Base-by-base conservation (phyloP, 2,329 filamentous ascomycete genomes). In the Aspergillus costaricaensis region DNA sequence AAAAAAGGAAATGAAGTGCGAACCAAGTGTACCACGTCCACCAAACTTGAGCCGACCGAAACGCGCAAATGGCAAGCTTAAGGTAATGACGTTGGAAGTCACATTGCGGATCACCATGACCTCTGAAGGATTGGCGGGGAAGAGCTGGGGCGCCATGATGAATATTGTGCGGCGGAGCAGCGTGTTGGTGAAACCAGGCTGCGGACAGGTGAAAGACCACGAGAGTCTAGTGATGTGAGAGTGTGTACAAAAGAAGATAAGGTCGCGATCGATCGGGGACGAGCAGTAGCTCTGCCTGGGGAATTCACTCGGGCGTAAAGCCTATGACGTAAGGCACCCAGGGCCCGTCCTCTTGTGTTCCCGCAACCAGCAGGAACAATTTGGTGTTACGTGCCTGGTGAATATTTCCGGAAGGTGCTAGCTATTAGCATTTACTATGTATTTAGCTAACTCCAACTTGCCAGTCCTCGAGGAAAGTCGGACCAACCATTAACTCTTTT, bases 101-200 rank as follows among this genome's bases (percentile, higher is more conserved):
- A 98, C 79, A 68, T 92, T 85, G 65, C 94, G 91, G 71, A 96
- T 94, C 62, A 96, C 91, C 89, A 96, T 96, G 65, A 95, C 88
- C 71, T 91, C 86, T 17, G 87, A 85, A 12, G 93, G 92, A 69
- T 94, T 88, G 15, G 79, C 70, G 4, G 89, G 89, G 59, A 91
- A 83, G 58, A 91, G 84, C 70, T 87, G 67, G 23, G 70, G 68
- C 54, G 72, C 68, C 64, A 66, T 72, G 55, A 27, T 60, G 32
- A 36, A 30, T 10, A 14, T 17, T 53, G 19, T 44, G 19, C 41
- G 17, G 19, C 41, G 19, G 17, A 21, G 41, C 41, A 44, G 41
- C 41, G 10, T 23, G 4, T 23, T 44, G 41, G 41, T 44, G 41
- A 23, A 12, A 23, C 41, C 19, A 6, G 23, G 41, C 41, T 44